phyloP scores from a whole-genome alignment of 2,329 filamentous ascomycete species.

The Claviceps capensis region DNA sequence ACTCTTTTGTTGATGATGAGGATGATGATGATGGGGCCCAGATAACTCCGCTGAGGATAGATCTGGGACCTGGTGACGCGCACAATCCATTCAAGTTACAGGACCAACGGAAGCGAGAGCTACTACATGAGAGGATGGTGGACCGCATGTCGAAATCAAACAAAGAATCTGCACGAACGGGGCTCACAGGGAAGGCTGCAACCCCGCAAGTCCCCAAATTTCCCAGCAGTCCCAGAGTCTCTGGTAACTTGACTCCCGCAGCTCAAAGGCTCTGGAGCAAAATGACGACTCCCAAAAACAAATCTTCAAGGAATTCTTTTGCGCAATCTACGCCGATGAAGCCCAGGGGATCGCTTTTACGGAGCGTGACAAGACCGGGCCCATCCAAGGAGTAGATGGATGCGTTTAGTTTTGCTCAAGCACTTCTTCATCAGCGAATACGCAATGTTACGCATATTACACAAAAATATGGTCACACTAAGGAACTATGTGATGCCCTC shows the following conservation, averaged over 20 bases:
- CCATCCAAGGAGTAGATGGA: conserved; percentile 10
- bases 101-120: conserved; percentile 63
- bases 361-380: conserved; percentile 17
- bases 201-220: conserved; percentile 55
- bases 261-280: conserved; percentile 54
- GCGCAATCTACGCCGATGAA: conserved; percentile 24
- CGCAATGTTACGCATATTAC: background rate
- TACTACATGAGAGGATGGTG: conserved; percentile 74
- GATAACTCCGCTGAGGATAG: conserved; percentile 27
- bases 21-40: conserved; percentile 27
- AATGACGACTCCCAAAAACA: conserved; percentile 34
- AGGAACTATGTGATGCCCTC: background rate
- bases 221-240: conserved; percentile 48
- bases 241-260: conserved; percentile 55
- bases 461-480: background rate
- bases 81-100: conserved; percentile 71
- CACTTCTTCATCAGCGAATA: background rate
- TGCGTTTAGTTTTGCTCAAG: background rate
- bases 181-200: conserved; percentile 44
- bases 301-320: conserved; percentile 18
- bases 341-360: conserved; percentile 25
- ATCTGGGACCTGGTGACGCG: conserved; percentile 45
- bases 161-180: conserved; percentile 43
- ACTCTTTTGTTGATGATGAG: conserved; percentile 84
- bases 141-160: conserved; percentile 66